Conservation (phyloP, 1,139 yeast genomes). For the Trichomonascaceae sp. region DNA sequence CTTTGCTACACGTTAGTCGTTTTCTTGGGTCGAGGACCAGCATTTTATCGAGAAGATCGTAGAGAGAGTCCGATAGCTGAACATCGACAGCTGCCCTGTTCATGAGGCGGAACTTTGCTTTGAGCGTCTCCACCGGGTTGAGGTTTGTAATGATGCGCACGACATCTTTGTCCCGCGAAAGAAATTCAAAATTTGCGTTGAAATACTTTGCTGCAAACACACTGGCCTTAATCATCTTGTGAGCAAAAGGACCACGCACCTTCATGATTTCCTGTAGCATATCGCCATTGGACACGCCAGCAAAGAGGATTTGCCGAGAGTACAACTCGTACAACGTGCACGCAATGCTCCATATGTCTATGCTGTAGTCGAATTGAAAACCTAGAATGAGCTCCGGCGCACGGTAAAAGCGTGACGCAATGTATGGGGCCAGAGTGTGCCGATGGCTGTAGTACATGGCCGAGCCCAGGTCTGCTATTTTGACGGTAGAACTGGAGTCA, state of each 20-base stretch:
- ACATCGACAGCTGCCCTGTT: conserved; percentile 3
- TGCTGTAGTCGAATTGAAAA: conserved; percentile 67
- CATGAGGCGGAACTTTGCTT: conserved; percentile 9
- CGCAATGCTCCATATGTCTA: conserved; percentile 88
- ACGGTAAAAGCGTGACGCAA: conserved; percentile 75
- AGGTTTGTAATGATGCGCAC: conserved; percentile 16
- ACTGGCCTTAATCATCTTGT: conserved; percentile 22
- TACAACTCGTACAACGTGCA: conserved; percentile 78
- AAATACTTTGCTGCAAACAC: conserved; percentile 19
- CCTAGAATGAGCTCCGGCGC: conserved; percentile 90
- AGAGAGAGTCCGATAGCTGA: conserved; percentile 12
- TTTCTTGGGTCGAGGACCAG: conserved; percentile 61
- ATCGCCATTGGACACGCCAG: conserved; percentile 41
- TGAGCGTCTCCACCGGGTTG: conserved; percentile 12
- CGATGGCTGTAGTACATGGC: conserved; percentile 59
- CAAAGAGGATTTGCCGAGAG: conserved; percentile 74
- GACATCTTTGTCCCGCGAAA: conserved; percentile 16
- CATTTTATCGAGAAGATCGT: conserved; percentile 56
- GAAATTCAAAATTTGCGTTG: conserved; percentile 20
- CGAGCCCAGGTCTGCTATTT: conserved; percentile 81
- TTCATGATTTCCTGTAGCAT: conserved; percentile 26
- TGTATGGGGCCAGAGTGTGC: conserved; percentile 76
- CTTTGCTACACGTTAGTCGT: conserved; percentile 58
- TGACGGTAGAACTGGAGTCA: conserved; percentile 70
- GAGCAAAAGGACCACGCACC: conserved; percentile 21